A percentile compares a stretch with the other conserved stretches of the same genome.
phyloP scores from a whole-genome alignment of 192 early-diverging fungal genomes.

The Coemansia sp. region DNA sequence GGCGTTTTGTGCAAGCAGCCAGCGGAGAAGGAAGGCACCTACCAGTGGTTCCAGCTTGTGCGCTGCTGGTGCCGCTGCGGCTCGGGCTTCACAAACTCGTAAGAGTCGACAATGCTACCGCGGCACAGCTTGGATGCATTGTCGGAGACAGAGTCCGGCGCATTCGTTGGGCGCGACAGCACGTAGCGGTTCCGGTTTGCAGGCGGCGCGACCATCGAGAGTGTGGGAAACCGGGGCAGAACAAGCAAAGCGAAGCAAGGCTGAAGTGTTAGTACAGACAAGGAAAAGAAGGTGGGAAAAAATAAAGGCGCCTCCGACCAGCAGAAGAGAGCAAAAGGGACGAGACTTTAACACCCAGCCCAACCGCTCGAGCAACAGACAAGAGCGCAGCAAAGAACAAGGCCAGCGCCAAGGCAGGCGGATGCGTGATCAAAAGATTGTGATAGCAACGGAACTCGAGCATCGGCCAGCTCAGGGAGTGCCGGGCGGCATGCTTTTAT shows the following conservation, averaged over 20 bases:
- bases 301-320: too few relatives aligned
- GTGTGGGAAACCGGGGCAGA: background rate
- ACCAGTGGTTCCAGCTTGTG: constrained; percentile 93
- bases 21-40: constrained; percentile 4
- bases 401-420: background rate
- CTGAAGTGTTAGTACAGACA: constrained; percentile 2
- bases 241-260: background rate
- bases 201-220: constrained; percentile 35
- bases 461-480: too few relatives aligned
- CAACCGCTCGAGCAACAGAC: background rate
- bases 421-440: constrained; percentile 1
- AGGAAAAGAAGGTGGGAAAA: background rate
- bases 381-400: background rate
- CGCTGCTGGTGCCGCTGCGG: constrained; percentile 69
- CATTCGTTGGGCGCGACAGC: background rate
- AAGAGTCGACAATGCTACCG: constrained; percentile 38
- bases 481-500: too few relatives aligned
- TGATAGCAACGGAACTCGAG: too few relatives aligned
- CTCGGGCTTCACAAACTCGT: constrained; percentile 65
- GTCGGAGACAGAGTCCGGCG: background rate
- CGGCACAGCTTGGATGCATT: constrained; percentile 18
- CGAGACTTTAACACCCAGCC: background rate
- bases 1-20: background rate
- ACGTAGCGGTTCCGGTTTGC: constrained; percentile 32
- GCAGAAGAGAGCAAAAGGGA: background rate